Evolutionary conservation across 768 basidiomycete genomes (phyloP).

Genomic region (Podaxis sp.): DNA sequence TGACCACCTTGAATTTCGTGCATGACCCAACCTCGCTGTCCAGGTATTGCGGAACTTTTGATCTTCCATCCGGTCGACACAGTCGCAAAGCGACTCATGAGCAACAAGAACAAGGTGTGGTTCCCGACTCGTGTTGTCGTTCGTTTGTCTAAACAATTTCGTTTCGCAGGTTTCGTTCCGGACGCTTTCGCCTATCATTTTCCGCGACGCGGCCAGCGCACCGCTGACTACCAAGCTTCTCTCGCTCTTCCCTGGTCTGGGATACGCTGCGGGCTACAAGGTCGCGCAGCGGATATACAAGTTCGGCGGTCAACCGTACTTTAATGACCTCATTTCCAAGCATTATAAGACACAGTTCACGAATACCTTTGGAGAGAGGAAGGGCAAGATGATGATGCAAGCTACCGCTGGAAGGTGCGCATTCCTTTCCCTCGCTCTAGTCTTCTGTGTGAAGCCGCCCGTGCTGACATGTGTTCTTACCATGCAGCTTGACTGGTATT

Average conservation of each 20-base stretch:
- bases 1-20: not conserved
- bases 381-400: slow-evolving; percentile 95
- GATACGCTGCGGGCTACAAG: slow-evolving; percentile 99
- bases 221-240: slow-evolving; percentile 68
- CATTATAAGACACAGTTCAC: slow-evolving; percentile 84
- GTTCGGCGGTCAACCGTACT: slow-evolving; percentile 98
- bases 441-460: not conserved
- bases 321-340: slow-evolving; percentile 86
- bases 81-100: slow-evolving; percentile 98
- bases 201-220: slow-evolving; percentile 79
- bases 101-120: slow-evolving; percentile 83
- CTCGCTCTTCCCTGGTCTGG: slow-evolving; percentile 96
- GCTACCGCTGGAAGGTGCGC: slow-evolving; percentile 87
- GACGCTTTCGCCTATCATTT: slow-evolving; percentile 56
- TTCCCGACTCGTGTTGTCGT: not conserved
- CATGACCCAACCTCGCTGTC: slow-evolving; percentile 5
- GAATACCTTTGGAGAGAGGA: slow-evolving; percentile 86
- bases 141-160: not conserved
- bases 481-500: slow-evolving; percentile 67
- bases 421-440: not conserved
- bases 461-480: slow-evolving; percentile 4
- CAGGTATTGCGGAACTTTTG: slow-evolving; percentile 92
- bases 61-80: slow-evolving; percentile 98
- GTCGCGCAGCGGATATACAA: slow-evolving; percentile 93
- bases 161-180: not conserved